Percentiles rank a stretch among this genome's conserved stretches.
phyloP scores from a whole-genome alignment of 805 yeast genomes.

The Martiniozyma abietophila region DNA sequence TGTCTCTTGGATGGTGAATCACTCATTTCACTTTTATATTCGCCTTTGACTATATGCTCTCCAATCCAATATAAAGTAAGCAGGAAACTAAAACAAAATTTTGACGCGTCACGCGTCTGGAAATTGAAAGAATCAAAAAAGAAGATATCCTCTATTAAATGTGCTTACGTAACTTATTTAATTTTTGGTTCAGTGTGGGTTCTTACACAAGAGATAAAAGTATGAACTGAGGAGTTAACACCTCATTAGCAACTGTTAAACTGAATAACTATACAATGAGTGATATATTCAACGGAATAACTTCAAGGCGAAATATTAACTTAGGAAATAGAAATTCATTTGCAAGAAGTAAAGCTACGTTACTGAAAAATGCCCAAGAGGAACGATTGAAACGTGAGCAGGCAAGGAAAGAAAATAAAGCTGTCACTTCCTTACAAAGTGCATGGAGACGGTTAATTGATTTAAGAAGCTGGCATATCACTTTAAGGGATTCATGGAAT shows the following conservation, averaged over 20 bases:
- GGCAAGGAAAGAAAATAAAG: conserved; percentile 37
- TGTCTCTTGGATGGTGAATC: conserved; percentile 4
- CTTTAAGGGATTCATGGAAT: conserved; percentile 18
- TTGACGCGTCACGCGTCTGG: no score
- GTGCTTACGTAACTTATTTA: background rate
- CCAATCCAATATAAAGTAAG: no score
- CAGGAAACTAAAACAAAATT: no score
- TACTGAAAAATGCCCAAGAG: conserved; percentile 53
- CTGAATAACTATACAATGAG: no score
- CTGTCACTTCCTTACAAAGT: conserved; percentile 44
- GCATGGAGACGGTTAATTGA: conserved; percentile 34
- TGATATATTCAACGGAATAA: conserved; percentile 27
- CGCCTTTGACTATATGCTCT: no score
- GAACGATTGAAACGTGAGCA: conserved; percentile 61
- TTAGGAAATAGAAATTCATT: conserved; percentile 27
- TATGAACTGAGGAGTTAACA: no score
- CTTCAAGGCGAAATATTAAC: conserved; percentile 38
- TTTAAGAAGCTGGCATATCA: conserved; percentile 20
- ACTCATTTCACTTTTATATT: background rate
- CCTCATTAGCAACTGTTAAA: no score
- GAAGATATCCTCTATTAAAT: background rate
- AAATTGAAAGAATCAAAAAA: no score
- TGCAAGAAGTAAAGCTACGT: conserved; percentile 30
- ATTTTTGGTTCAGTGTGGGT: no score
- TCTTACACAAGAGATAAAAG: no score